Base-by-base conservation (phyloP, 176 grass and related monocot genomes). In the Tillandsia leiboldiana region DNA sequence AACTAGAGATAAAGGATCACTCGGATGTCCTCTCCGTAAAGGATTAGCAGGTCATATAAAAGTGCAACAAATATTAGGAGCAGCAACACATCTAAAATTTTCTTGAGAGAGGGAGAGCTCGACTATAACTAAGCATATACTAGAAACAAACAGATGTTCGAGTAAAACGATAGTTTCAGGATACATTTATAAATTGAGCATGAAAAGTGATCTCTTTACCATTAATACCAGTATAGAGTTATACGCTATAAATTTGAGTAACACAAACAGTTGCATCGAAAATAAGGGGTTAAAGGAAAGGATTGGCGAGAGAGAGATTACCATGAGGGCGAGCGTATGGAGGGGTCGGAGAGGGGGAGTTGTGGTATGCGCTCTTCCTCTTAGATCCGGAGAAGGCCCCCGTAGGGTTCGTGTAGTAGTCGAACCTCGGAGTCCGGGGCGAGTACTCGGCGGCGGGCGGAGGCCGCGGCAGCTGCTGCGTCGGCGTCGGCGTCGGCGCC, bases 361-460 rank as follows among this genome's bases (percentile, higher is more conserved):
- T 0, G 54, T 20, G 2, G 54, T 59, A 20, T 59, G n/a, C 54
- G 51, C 53, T 73, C 74, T 73, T 78, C 63, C 63, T 63, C 69
- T 83, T 78, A 51, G 73, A n/a, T 9, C 67, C 62, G 48, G 74
- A 77, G 23, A 83, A 78, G 12, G 69, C 51, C 50, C 63, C 69
- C 49, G 70, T 73, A 27, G 78, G 78, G 20, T 80, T 68, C 22
- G 70, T 80, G 49, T 69, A 80, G 42, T 61, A 80, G 52, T 77
- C 69, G 74, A 83, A 76, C 47, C 63, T 48, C 13, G 69, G 51
- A 14, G 15, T 14, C 10, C 56, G 42, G 23, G 62, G 20, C 53
- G 51, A 66, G 10, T 26, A 17, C 63, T 70, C 57, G 14, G 74
- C 68, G 51, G 26, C 54, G 42, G 7, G 8, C 14, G 69, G 26